A percentile compares a stretch with the other conserved stretches of the same genome.
phyloP scores from a whole-genome alignment of 164 flowering plant genomes.

The Aristolochia californica region DNA sequence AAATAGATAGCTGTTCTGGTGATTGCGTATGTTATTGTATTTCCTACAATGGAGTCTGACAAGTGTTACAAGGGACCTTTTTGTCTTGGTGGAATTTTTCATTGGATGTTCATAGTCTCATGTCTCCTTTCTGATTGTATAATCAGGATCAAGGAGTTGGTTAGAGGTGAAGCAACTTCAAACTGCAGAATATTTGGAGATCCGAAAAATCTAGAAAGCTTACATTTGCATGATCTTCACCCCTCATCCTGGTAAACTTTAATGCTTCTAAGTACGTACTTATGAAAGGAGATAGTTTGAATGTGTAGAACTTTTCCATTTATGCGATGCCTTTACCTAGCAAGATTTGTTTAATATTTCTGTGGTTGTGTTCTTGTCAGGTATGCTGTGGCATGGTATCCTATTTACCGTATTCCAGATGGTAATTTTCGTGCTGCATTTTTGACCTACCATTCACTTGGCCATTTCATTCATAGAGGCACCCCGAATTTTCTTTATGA shows the following conservation, averaged over 20 bases:
- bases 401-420: slow-evolving; percentile 74
- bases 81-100: neutral
- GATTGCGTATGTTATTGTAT: neutral
- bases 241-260: slow-evolving; percentile 55
- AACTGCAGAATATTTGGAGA: slow-evolving; percentile 39
- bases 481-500: slow-evolving; percentile 11
- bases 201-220: slow-evolving; percentile 30
- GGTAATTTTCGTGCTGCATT: slow-evolving; percentile 60
- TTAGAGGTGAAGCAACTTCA: slow-evolving; percentile 21
- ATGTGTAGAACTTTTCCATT: neutral
- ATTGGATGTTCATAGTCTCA: neutral
- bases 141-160: slow-evolving; percentile 53
- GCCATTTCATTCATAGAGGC: slow-evolving; percentile 36
- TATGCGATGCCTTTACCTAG: neutral
- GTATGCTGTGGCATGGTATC: slow-evolving; percentile 90
- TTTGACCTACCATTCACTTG: slow-evolving; percentile 75
- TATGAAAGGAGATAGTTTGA: neutral
- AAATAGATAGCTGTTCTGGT: neutral
- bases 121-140: neutral
- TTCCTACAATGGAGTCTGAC: neutral
- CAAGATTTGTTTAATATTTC: neutral
- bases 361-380: slow-evolving; percentile 25
- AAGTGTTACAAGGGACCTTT: neutral
- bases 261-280: neutral
- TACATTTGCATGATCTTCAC: slow-evolving; percentile 45